A percentile compares a stretch with the other conserved stretches of the same genome.
phyloP scores from a whole-genome alignment of 2,329 filamentous ascomycete genomes.

The Colletotrichum navitas region DNA sequence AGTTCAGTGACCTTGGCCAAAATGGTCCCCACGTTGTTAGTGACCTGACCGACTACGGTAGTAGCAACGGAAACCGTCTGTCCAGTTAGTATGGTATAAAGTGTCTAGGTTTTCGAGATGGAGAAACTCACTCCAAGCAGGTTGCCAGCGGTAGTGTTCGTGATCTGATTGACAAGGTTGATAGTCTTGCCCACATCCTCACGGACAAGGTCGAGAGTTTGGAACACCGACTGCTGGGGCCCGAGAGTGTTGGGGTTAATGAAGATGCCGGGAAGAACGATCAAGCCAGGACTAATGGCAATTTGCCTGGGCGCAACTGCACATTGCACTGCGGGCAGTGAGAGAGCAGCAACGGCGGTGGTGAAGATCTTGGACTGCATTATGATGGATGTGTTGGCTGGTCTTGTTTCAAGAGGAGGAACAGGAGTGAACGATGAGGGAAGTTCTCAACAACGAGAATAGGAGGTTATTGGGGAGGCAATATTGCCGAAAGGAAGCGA shows the following conservation, averaged over 20 bases:
- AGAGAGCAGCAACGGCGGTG: constrained; percentile 37
- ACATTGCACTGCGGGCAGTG: constrained; percentile 28
- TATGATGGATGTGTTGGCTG: neutral
- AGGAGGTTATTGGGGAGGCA: neutral
- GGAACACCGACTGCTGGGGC: neutral
- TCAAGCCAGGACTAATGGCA: constrained; percentile 5
- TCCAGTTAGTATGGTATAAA: neutral
- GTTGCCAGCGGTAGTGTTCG: neutral
- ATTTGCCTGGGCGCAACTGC: constrained; percentile 2
- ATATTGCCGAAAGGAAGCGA: neutral
- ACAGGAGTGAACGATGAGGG: no score
- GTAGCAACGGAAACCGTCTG: neutral
- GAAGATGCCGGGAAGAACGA: neutral
- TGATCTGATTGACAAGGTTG: neutral
- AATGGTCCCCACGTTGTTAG: neutral
- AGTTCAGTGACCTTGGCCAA: neutral
- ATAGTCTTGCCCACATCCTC: neutral
- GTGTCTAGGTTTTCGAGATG: neutral
- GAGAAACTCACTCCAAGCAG: neutral
- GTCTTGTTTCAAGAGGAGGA: neutral
- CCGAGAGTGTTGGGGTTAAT: neutral
- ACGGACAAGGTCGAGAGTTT: neutral
- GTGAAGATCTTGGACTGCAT: constrained; percentile 42
- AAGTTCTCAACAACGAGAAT: neutral
- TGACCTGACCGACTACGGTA: neutral